phyloP scores from a whole-genome alignment of 2,329 filamentous ascomycete genomes.

The Microcyclospora tardicrescens region DNA sequence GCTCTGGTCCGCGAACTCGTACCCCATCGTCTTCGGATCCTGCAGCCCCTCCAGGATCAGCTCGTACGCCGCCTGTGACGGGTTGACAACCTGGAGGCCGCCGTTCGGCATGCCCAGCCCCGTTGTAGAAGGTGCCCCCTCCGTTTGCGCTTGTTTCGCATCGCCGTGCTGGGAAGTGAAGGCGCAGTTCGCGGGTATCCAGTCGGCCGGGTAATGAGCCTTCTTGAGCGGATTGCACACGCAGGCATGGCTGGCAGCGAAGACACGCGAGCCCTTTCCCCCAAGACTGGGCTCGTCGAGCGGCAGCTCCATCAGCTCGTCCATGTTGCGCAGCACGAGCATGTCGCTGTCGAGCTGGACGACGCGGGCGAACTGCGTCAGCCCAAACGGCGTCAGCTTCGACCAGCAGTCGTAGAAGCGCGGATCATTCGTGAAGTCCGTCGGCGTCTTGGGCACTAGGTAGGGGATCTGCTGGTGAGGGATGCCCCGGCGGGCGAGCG shows the following conservation, averaged over 20 bases:
- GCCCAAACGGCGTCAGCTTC: conserved; percentile 67
- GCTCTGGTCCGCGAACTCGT: conserved; percentile 50
- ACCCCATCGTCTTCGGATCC: conserved; percentile 33
- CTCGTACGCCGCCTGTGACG: conserved; percentile 40
- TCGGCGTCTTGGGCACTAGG: conserved; percentile 51
- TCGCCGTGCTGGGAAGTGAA: conserved; percentile 44
- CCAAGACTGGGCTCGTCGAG: conserved; percentile 46
- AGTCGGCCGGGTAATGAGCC: conserved; percentile 63
- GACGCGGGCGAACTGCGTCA: conserved; percentile 64
- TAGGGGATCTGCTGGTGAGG: conserved; percentile 57
- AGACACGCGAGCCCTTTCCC: conserved; percentile 51
- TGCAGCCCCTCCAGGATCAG: conserved; percentile 37
- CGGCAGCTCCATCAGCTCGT: conserved; percentile 75
- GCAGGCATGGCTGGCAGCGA: conserved; percentile 74
- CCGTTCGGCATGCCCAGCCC: conserved; percentile 48
- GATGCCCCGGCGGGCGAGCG: conserved; percentile 57
- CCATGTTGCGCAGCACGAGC: conserved; percentile 74
- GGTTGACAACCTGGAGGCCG: conserved; percentile 49
- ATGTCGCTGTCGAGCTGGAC: conserved; percentile 84
- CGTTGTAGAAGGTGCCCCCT: conserved; percentile 36
- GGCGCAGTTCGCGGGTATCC: conserved; percentile 50
- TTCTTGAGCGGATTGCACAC: conserved; percentile 73
- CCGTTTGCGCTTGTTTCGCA: conserved; percentile 38
- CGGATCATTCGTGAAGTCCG: conserved; percentile 62
- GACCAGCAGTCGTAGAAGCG: conserved; percentile 87